Evolutionary conservation across 2,329 filamentous ascomycete species (phyloP).

Genomic region (Stachybotrys elegans): DNA sequence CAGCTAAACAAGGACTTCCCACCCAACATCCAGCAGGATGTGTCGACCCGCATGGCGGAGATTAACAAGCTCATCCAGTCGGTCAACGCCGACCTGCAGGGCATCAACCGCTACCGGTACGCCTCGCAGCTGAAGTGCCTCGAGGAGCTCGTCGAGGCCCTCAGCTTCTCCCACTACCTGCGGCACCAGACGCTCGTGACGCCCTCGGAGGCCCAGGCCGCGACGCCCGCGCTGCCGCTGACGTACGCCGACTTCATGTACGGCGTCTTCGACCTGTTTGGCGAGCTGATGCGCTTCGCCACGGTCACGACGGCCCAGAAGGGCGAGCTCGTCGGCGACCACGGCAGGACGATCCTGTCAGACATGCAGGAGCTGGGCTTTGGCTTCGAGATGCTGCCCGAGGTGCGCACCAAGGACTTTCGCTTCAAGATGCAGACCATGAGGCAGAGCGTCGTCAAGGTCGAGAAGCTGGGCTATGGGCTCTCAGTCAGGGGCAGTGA

Average conservation of each 20-base stretch:
- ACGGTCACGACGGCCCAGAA: conserved; percentile 80
- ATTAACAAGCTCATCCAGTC: conserved; percentile 65
- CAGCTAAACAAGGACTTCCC: conserved; percentile 60
- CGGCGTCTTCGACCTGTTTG: conserved; percentile 88
- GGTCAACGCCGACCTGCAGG: conserved; percentile 69
- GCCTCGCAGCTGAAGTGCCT: conserved; percentile 74
- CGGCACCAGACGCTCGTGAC: conserved; percentile 69
- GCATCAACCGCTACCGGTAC: conserved; percentile 80
- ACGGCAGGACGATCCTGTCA: conserved; percentile 58
- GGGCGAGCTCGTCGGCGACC: conserved; percentile 43
- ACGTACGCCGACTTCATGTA: conserved; percentile 83
- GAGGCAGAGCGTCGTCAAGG: conserved; percentile 85
- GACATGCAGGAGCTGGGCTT: conserved; percentile 78
- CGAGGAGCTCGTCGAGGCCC: conserved; percentile 91
- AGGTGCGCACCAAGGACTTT: conserved; percentile 51
- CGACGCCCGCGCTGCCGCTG: conserved; percentile 53
- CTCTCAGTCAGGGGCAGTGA: conserved; percentile 83
- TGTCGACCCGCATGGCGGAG: conserved; percentile 61
- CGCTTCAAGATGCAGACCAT: conserved; percentile 81
- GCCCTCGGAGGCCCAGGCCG: conserved; percentile 51
- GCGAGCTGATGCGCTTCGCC: conserved; percentile 95
- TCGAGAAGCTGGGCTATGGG: conserved; percentile 85
- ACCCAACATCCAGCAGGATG: conserved; percentile 63
- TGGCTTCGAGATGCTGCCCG: conserved; percentile 69
- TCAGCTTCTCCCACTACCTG: conserved; percentile 86